Evolutionary conservation across 768 basidiomycete species (phyloP), one percentile per base, ranked within the genome.

Genomic region (Xerocomellus chrysenteron): DNA sequence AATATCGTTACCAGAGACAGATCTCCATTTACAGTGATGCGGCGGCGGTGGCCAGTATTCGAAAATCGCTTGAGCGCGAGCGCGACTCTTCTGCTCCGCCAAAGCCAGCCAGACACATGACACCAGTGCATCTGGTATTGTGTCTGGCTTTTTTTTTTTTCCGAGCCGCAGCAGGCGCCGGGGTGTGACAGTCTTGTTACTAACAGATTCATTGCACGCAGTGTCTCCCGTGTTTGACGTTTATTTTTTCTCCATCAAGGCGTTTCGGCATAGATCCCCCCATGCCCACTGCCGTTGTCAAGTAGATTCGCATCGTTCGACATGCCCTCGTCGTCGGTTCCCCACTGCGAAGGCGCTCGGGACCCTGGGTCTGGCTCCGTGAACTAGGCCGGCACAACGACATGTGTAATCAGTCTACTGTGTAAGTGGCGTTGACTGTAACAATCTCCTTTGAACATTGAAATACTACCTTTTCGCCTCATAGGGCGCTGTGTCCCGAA

Each of bases 261-360:
- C 16, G 32, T 60, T 35, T 51, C 59, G 59, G 59, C 59, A 61
- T 56, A 7, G 36, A 32, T 39, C 39, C 40, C 59, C 59, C 41
- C 43, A 28, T 48, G 7, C 8, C 1, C 7, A 8, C 30, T n/a
- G 46, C 43, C 52, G 59, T 35, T 42, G 33, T 46, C 58, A 49
- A 36, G 40, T 6, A 14, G 24, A 24, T 17, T 17, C 14, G n/a
- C 44, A 35, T 47, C 26, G 17, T n/a, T 54, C 7, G 47, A 46
- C 37, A 53, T 30, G 16, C 17, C 37, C 24, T 47, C 52, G 32
- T 53, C 56, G 24, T 54, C 47, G 57, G 58, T 21, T 59, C 41
- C 36, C 32, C 37, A 16, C 19, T 2, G 33, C 21, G 17, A 50
- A 30, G 19, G 26, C 28, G 7, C 28, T 28, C 5, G 6, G 28